phyloP scores from a whole-genome alignment of 1,284 basidiomycete species.

The Austroboletus niveus region DNA sequence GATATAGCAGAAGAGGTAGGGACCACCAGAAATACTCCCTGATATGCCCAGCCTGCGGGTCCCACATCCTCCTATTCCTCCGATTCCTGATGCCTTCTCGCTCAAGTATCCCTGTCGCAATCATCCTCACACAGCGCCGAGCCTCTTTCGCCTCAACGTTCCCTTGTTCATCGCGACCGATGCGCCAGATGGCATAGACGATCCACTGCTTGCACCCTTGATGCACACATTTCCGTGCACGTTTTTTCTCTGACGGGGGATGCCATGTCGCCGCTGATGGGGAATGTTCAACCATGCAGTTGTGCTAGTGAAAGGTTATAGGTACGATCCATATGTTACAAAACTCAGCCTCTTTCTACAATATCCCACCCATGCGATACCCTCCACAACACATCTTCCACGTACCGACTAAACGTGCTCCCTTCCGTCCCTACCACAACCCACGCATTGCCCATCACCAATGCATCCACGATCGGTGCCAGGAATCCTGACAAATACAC shows the following conservation, averaged over 20 bases:
- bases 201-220: constrained; percentile 51
- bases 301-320: too few species aligned
- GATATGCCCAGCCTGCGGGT: constrained; percentile 25
- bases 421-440: constrained; percentile 63
- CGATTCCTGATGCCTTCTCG: constrained; percentile 19
- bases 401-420: constrained; percentile 73
- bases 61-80: constrained; percentile 17
- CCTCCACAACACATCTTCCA: constrained; percentile 65
- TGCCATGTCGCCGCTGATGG: constrained; percentile 40
- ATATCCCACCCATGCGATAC: constrained; percentile 53
- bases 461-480: constrained; percentile 62
- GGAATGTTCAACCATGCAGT: too few species aligned
- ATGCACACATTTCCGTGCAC: constrained; percentile 65
- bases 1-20: constrained; percentile 8
- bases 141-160: constrained; percentile 47
- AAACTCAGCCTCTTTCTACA: constrained; percentile 43
- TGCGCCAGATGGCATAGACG: constrained; percentile 41
- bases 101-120: constrained; percentile 35
- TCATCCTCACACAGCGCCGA: constrained; percentile 31
- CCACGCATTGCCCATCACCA: constrained; percentile 58
- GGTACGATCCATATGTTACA: too few species aligned
- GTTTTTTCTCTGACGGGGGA: constrained; percentile 49
- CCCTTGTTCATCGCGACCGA: constrained; percentile 77
- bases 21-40: constrained; percentile 13
- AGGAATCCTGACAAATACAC: constrained; percentile 50